A percentile compares a stretch with the other conserved stretches of the same genome.
These are phyloP conservation scores for Rubia yunnanensis DNA, from an alignment of 257 asterid genomes.

Conservation along the genomic window DNA sequence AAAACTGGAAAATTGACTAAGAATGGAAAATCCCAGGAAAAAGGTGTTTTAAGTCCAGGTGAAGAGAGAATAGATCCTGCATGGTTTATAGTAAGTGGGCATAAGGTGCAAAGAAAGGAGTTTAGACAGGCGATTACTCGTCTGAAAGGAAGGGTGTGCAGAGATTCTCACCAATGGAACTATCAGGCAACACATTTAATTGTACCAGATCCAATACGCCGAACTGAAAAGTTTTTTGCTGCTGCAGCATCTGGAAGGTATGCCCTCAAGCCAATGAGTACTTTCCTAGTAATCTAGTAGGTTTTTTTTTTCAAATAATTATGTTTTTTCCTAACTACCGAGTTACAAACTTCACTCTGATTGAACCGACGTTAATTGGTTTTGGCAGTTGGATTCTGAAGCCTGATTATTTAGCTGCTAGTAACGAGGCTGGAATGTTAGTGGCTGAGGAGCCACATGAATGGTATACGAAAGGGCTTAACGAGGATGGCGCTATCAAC, in stretches of 20 bases:
- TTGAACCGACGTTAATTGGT: slow-evolving; percentile 7
- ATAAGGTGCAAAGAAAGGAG: slow-evolving; percentile 74
- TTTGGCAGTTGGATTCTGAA: slow-evolving; percentile 86
- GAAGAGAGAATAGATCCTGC: slow-evolving; percentile 30
- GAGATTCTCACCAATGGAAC: slow-evolving; percentile 92
- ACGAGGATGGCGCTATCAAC: slow-evolving; percentile 89
- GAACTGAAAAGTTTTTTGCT: slow-evolving; percentile 93
- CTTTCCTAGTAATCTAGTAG: background rate
- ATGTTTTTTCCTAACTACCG: background rate
- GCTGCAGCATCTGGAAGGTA: slow-evolving; percentile 99
- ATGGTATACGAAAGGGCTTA: slow-evolving; percentile 71
- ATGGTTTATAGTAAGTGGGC: slow-evolving; percentile 79
- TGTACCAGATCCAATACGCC: slow-evolving; percentile 72
- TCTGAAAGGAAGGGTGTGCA: slow-evolving; percentile 66
- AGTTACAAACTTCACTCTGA: background rate
- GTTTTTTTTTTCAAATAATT: background rate
- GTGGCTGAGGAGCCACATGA: slow-evolving; percentile 73
- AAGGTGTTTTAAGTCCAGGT: slow-evolving; percentile 7
- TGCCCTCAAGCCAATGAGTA: background rate
- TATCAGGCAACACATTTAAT: slow-evolving; percentile 92
- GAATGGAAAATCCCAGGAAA: slow-evolving; percentile 17
- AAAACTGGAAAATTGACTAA: slow-evolving; percentile 16
- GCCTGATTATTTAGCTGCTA: slow-evolving; percentile 70
- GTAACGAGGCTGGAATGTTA: slow-evolving; percentile 68
- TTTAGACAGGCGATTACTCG: slow-evolving; percentile 61